Evolutionary conservation across 441 rosid genomes (phyloP).

Genomic region (Corymbia citriodora): DNA sequence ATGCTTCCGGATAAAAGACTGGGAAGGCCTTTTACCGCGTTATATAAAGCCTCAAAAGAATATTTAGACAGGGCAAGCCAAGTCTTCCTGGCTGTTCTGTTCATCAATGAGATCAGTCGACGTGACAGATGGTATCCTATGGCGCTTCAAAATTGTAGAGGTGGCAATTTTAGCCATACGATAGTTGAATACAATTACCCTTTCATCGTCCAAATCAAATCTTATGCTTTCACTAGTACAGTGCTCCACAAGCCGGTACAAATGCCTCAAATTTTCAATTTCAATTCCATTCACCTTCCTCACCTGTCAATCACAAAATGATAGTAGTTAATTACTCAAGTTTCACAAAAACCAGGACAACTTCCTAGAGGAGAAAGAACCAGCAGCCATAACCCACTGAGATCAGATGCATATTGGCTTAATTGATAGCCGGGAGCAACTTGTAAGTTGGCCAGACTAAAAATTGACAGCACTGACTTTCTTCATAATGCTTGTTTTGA

Average conservation of each 20-base stretch:
- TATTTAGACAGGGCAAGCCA: background rate
- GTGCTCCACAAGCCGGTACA: conserved; percentile 55
- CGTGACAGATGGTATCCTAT: conserved; percentile 57
- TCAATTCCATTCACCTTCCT: conserved; percentile 66
- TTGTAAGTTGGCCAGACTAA: background rate
- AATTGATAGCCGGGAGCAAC: background rate
- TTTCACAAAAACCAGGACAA: background rate
- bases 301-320: conserved; percentile 44
- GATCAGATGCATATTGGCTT: background rate
- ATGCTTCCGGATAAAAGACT: background rate
- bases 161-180: conserved; percentile 57
- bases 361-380: background rate
- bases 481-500: background rate
- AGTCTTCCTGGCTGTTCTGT: background rate
- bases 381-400: background rate
- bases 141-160: conserved; percentile 59
- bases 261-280: conserved; percentile 67
- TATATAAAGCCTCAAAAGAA: background rate
- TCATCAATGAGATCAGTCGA: conserved; percentile 38
- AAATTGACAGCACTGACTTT: background rate
- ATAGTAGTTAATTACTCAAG: conserved; percentile 1
- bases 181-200: conserved; percentile 61
- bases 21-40: background rate
- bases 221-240: conserved; percentile 50
- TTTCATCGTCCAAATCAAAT: conserved; percentile 76